phyloP scores from a whole-genome alignment of 164 flowering plant species.

The Nelumbo lutea region DNA sequence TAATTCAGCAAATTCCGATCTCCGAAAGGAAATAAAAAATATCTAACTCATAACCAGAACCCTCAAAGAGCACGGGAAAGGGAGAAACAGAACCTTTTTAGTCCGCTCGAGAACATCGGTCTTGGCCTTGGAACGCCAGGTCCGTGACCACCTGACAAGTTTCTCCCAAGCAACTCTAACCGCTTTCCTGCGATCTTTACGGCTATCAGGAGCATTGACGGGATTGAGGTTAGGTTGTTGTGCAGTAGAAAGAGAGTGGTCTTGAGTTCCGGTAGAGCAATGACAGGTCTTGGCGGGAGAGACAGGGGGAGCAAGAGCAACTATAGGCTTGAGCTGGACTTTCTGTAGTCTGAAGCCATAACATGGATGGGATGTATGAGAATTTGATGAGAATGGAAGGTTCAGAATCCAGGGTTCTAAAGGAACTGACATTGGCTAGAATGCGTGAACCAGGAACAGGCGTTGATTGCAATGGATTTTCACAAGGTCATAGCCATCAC shows the following conservation, averaged over 20 bases:
- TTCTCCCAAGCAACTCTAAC: slow-evolving; percentile 94
- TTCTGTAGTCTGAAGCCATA: slow-evolving; percentile 5
- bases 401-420: slow-evolving; percentile 13
- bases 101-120: slow-evolving; percentile 82
- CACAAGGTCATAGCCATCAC: too few relatives aligned
- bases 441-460: too few relatives aligned
- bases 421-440: slow-evolving; percentile 14
- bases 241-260: slow-evolving; percentile 2
- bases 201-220: slow-evolving; percentile 5
- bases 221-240: slow-evolving; percentile 7
- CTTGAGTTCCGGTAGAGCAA: slow-evolving; percentile 11
- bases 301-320: slow-evolving; percentile 2
- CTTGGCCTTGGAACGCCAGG: slow-evolving; percentile 74
- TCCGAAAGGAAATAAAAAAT: neutral
- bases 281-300: slow-evolving; percentile 11
- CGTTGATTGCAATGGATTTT: too few relatives aligned
- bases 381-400: slow-evolving; percentile 6
- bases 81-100: slow-evolving; percentile 48
- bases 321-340: neutral
- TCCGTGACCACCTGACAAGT: slow-evolving; percentile 91
- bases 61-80: neutral
- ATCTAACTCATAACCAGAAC: neutral
- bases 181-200: slow-evolving; percentile 50
- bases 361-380: neutral
- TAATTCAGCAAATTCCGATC: too few relatives aligned